Conservation (phyloP, 78 protist genomes). For the Mastigamoeba balamuthi region DNA sequence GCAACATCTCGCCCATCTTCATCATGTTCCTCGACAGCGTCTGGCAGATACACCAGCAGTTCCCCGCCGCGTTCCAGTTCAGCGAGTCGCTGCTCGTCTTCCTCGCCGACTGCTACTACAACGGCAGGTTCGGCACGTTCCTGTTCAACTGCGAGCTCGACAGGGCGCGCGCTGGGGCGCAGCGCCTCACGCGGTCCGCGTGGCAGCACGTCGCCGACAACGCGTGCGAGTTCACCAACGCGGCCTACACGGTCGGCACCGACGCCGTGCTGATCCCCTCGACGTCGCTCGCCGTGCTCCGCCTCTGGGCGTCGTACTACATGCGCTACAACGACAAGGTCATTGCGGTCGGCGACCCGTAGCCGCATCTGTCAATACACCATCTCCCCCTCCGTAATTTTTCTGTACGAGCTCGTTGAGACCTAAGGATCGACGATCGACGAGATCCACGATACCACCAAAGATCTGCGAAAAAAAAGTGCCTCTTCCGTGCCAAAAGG, state of each 20-base stretch:
- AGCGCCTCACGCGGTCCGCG: background rate
- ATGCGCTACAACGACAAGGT: background rate
- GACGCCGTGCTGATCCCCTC: background rate
- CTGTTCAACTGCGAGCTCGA: background rate
- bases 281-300: background rate
- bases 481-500: too few relatives aligned
- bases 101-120: background rate
- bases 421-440: too few relatives aligned
- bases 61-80: conserved; percentile 12
- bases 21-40: background rate
- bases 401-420: too few relatives aligned
- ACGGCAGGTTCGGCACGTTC: background rate
- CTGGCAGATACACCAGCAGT: background rate
- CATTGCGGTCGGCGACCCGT: too few relatives aligned
- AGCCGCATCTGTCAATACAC: too few relatives aligned
- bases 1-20: background rate
- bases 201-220: background rate
- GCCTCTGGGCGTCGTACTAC: background rate
- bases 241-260: background rate
- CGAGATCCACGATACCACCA: too few relatives aligned
- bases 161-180: background rate
- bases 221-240: background rate
- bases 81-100: conserved; percentile 1
- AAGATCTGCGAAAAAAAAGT: too few relatives aligned
- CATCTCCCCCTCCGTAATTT: too few relatives aligned